A percentile compares a stretch with the other conserved stretches of the same genome.
These are phyloP conservation scores for Penicillium glabrum DNA, from an alignment of 2,329 filamentous ascomycete genomes.

Conservation along the genomic window DNA sequence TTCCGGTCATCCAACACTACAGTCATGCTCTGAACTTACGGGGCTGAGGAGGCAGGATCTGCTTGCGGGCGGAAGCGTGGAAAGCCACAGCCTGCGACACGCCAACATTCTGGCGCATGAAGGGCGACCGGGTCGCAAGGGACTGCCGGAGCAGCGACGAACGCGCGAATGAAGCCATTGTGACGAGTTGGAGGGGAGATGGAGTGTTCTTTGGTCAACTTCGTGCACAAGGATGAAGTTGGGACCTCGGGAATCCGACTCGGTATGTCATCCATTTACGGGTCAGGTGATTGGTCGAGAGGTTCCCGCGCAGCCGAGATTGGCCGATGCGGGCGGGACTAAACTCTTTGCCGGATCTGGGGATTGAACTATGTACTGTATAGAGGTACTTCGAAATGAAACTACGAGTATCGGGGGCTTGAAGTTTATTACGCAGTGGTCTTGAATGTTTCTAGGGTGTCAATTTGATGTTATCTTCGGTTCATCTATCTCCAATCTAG, in stretches of 20 bases:
- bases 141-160: slow-evolving; percentile 38
- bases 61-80: slow-evolving; percentile 75
- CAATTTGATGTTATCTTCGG: not conserved
- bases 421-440: not conserved
- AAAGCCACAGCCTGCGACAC: slow-evolving; percentile 70
- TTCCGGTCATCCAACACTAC: not conserved
- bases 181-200: slow-evolving; percentile 20
- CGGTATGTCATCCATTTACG: slow-evolving; percentile 42
- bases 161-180: slow-evolving; percentile 45
- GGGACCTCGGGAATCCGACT: slow-evolving; percentile 38
- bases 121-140: slow-evolving; percentile 35
- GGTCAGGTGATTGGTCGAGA: slow-evolving; percentile 35
- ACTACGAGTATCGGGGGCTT: no score
- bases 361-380: not conserved
- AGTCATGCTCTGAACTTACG: slow-evolving; percentile 58
- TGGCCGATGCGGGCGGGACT: slow-evolving; percentile 30
- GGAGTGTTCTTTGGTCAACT: slow-evolving; percentile 15
- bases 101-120: slow-evolving; percentile 36
- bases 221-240: slow-evolving; percentile 31
- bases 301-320: slow-evolving; percentile 39
- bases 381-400: not conserved
- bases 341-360: slow-evolving; percentile 4
- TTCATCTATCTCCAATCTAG: not conserved
- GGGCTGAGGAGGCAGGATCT: slow-evolving; percentile 78
- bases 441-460: not conserved